phyloP scores from a whole-genome alignment of 179 eudicot species.

The Vitellaria paradoxa region DNA sequence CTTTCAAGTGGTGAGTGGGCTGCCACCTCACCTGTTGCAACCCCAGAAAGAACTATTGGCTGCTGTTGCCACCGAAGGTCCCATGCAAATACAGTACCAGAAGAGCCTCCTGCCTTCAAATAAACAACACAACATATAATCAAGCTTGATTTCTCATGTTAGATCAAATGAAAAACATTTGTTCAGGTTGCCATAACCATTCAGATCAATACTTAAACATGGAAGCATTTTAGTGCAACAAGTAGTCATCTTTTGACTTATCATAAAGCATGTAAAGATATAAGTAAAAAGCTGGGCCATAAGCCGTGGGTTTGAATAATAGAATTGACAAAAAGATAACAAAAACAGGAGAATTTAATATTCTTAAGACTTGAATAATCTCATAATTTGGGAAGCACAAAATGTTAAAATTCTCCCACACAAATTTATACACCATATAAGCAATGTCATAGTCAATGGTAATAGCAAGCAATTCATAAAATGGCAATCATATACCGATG shows the following conservation, averaged over 20 bases:
- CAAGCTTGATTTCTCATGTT: no score
- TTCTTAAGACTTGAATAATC: not conserved
- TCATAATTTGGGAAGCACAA: not conserved
- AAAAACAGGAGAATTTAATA: constrained; percentile 2
- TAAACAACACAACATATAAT: not conserved
- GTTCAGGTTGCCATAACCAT: not conserved
- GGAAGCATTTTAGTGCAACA: not conserved
- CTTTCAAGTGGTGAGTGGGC: constrained; percentile 59
- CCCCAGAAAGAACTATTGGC: constrained; percentile 77
- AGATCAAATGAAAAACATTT: not conserved
- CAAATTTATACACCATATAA: not conserved
- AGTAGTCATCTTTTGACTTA: not conserved
- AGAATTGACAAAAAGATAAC: not conserved
- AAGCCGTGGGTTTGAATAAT: not conserved
- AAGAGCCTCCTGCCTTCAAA: constrained; percentile 91
- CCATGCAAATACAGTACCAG: constrained; percentile 92
- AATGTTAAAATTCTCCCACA: not conserved
- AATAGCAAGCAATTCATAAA: not conserved
- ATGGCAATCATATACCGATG: not conserved
- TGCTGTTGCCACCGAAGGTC: constrained; percentile 83
- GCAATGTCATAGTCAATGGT: not conserved
- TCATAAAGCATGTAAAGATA: not conserved
- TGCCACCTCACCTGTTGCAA: constrained; percentile 40
- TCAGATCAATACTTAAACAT: not conserved
- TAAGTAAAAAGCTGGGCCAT: not conserved